Evolutionary conservation across 2,329 filamentous ascomycete species (phyloP).

Genomic region (Cercospora berteroae): DNA sequence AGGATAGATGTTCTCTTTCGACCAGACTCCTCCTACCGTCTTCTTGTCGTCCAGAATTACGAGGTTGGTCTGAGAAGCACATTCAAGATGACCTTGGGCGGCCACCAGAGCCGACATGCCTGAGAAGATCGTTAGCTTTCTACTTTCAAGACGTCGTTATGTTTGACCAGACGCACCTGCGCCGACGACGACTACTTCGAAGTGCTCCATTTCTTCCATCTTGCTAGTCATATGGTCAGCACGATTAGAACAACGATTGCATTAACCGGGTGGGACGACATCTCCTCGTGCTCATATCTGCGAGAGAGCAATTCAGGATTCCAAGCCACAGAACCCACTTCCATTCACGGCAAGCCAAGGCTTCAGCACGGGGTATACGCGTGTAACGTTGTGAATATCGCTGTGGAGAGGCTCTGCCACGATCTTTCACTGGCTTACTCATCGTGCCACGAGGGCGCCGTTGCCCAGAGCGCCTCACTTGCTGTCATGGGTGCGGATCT

Average conservation of each 20-base stretch:
- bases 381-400: background rate
- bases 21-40: conserved; percentile 20
- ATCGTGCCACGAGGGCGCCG: background rate
- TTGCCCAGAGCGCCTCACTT: background rate
- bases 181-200: conserved; percentile 16
- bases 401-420: background rate
- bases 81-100: conserved; percentile 18
- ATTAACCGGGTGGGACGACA: background rate
- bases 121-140: conserved; percentile 1
- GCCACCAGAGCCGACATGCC: conserved; percentile 15
- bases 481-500: background rate
- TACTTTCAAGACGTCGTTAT: background rate
- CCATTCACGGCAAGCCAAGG: background rate
- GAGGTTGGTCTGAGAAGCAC: conserved; percentile 11
- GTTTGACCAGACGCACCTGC: conserved; percentile 7
- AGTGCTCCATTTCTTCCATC: conserved; percentile 12
- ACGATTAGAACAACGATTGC: background rate
- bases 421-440: background rate
- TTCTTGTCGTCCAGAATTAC: conserved; percentile 18
- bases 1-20: conserved; percentile 15
- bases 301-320: background rate
- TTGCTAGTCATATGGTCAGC: background rate
- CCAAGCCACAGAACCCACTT: background rate
- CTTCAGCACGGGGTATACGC: background rate
- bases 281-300: background rate